Conservation (phyloP, 2,329 filamentous ascomycete species). For the Exophiala spinifera region DNA sequence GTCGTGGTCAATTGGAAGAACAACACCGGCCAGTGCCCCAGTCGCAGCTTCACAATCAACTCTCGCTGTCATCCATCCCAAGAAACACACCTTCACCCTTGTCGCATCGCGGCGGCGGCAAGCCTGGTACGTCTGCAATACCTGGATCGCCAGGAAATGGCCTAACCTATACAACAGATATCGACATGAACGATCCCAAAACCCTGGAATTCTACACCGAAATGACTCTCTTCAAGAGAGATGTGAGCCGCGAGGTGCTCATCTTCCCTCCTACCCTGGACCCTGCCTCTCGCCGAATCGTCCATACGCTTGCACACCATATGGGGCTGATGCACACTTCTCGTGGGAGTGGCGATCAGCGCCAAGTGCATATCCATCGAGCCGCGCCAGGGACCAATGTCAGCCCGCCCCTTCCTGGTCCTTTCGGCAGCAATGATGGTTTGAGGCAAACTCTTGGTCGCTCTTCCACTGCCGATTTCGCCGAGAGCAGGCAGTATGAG, state of each 20-base stretch:
- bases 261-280: slow-evolving; percentile 79
- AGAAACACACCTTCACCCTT: slow-evolving; percentile 66
- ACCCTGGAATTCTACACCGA: slow-evolving; percentile 88
- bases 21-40: slow-evolving; percentile 74
- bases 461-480: slow-evolving; percentile 96
- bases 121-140: slow-evolving; percentile 39
- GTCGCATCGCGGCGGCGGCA: slow-evolving; percentile 47
- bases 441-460: slow-evolving; percentile 83
- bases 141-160: slow-evolving; percentile 24
- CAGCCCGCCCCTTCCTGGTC: slow-evolving; percentile 52
- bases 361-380: slow-evolving; percentile 84
- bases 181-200: slow-evolving; percentile 87
- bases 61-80: slow-evolving; percentile 76
- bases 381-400: slow-evolving; percentile 49
- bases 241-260: slow-evolving; percentile 70
- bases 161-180: slow-evolving; percentile 51
- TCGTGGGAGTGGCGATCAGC: slow-evolving; percentile 79
- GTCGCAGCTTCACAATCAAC: slow-evolving; percentile 73
- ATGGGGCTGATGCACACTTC: slow-evolving; percentile 90
- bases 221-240: slow-evolving; percentile 82
- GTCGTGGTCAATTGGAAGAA: slow-evolving; percentile 92
- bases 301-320: slow-evolving; percentile 92
- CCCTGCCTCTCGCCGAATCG: slow-evolving; percentile 79
- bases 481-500: slow-evolving; percentile 71
- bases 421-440: slow-evolving; percentile 64